Percentiles rank a stretch among this genome's conserved stretches.
Conservation (phyloP, 768 basidiomycete species). For the Boletellus emodensis region DNA sequence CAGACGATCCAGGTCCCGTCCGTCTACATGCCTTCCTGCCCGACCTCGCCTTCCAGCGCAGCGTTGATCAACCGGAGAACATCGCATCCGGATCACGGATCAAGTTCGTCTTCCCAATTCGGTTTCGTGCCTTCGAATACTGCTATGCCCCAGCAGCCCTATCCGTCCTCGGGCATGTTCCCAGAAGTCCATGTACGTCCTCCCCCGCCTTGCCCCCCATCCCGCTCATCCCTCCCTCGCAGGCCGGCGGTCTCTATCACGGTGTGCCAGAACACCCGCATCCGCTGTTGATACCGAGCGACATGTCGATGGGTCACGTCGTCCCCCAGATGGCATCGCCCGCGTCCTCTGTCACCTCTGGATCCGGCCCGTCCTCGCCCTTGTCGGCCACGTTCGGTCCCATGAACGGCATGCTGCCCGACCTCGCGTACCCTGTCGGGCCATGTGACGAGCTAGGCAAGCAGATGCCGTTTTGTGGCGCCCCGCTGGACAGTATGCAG, state of each 20-base stretch:
- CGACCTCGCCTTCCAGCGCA: slow-evolving; percentile 52
- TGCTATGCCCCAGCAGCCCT: slow-evolving; percentile 40
- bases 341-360: slow-evolving; percentile 43
- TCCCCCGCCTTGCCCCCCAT: slow-evolving; percentile 5
- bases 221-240: slow-evolving; percentile 1
- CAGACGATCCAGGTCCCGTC: slow-evolving; percentile 69
- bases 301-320: slow-evolving; percentile 41
- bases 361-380: slow-evolving; percentile 51
- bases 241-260: slow-evolving; percentile 51
- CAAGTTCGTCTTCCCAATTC: slow-evolving; percentile 43
- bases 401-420: slow-evolving; percentile 11
- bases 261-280: slow-evolving; percentile 44
- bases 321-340: slow-evolving; percentile 48
- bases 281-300: slow-evolving; percentile 41
- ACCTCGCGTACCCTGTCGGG: slow-evolving; percentile 24
- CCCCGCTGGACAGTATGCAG: slow-evolving; percentile 22
- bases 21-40: slow-evolving; percentile 60
- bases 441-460: slow-evolving; percentile 14
- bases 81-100: slow-evolving; percentile 47
- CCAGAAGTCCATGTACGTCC: slow-evolving; percentile 39
- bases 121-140: slow-evolving; percentile 55
- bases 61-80: slow-evolving; percentile 61
- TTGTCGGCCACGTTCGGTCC: slow-evolving; percentile 50
- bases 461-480: slow-evolving; percentile 19
- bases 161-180: slow-evolving; percentile 29